Evolutionary conservation across 2,329 filamentous ascomycete species (phyloP).

Genomic region (Fusarium subglutinans): DNA sequence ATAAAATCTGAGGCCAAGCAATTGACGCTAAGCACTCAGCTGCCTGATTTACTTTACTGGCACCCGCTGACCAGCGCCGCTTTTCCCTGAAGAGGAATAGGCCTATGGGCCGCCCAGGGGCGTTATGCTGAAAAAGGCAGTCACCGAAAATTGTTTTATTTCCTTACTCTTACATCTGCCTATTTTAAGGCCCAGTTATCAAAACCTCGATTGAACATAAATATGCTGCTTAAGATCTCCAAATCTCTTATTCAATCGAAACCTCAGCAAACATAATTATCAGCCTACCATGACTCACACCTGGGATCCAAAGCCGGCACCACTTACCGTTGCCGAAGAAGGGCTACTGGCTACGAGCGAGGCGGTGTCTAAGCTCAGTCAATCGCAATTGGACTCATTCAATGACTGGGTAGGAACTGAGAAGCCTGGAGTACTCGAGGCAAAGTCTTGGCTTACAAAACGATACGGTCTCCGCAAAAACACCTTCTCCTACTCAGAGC

Average conservation of each 20-base stretch:
- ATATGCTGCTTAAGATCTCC: neutral
- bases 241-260: rapidly evolving
- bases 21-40: neutral
- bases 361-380: neutral
- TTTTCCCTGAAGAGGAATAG: neutral
- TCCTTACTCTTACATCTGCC: neutral
- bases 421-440: neutral
- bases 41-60: neutral
- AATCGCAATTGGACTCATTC: neutral
- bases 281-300: neutral
- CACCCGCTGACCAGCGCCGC: neutral
- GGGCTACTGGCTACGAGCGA: neutral
- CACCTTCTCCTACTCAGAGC: neutral
- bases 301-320: neutral
- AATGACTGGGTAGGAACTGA: neutral
- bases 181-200: rapidly evolving
- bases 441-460: neutral
- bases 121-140: neutral
- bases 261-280: neutral
- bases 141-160: neutral
- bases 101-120: neutral
- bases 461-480: neutral
- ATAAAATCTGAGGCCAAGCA: neutral
- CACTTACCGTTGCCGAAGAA: neutral
- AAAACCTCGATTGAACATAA: rapidly evolving